Evolutionary conservation across 2,329 filamentous ascomycete species (phyloP), one percentile per base, ranked within the genome.

Genomic region (Conoideocrella luteorostrata): DNA sequence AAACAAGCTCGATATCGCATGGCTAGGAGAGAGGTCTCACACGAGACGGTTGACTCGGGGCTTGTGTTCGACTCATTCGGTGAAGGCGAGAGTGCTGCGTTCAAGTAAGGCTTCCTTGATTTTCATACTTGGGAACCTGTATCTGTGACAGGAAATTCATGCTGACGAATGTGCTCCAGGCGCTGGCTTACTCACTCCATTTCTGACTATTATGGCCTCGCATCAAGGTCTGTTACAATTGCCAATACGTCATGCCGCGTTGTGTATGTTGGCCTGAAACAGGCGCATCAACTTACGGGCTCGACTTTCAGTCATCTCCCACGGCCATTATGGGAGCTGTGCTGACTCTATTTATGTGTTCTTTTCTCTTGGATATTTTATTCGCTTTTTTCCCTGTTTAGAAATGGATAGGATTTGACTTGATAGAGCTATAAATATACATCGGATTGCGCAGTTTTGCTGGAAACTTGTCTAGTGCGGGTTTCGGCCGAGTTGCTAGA

Each of bases 151-250:
- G n/a, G n/a, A n/a, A n/a, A n/a, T n/a, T n/a, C n/a, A n/a, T n/a
- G n/a, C n/a, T n/a, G n/a, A n/a, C n/a, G n/a, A n/a, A n/a, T 24
- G 9, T 41, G 32, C n/a, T 35, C 4, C 15, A 91, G 86, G 52
- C 86, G 91, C 50, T 97, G 90, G 86, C 78, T 97, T 43, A 88
- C 94, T 1, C 90, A 97, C 64, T 86, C 87, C 46, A 90, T 97
- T 50, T 91, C 88, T 9, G 80, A 84, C 32, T 97, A 97, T 63
- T 97, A 97, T 60, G 90, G 89, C 35, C 75, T 96, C 45, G 78
- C 82, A 48, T 95, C 90, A 17, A 88, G 82, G 69, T 90, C 86
- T 4, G 78, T 91, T 47, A 85, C 84, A 0, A 75, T 84, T 1
- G 82, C 81, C 24, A 73, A 80, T 51, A 84, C 88, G 3, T 77